phyloP scores from a whole-genome alignment of 2,329 filamentous ascomycete genomes.

The Microsporum ferrugineum region DNA sequence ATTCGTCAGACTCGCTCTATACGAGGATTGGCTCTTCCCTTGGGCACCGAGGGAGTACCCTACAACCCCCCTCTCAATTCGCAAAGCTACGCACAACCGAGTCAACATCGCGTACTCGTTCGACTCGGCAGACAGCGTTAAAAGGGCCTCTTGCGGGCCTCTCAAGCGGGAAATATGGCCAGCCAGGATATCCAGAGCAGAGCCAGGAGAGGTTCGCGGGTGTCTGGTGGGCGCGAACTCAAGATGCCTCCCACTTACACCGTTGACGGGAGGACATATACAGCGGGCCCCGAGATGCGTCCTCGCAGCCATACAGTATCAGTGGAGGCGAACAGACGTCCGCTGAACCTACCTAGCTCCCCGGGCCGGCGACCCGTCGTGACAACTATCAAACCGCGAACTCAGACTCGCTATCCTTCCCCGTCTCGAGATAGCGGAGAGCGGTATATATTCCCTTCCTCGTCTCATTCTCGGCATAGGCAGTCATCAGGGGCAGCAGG shows the following conservation, averaged over 20 bases:
- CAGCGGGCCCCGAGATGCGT: not conserved
- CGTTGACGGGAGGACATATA: not conserved
- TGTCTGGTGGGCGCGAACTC: not conserved
- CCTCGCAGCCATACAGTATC: not conserved
- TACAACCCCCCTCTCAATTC: not conserved
- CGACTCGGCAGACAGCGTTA: not conserved
- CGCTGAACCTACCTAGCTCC: not conserved
- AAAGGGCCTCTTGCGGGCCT: not conserved
- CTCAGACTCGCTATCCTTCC: constrained; percentile 22
- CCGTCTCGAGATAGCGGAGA: constrained; percentile 21
- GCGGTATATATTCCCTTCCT: constrained; percentile 25
- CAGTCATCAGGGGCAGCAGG: not conserved
- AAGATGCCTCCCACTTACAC: not conserved
- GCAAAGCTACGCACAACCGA: not conserved
- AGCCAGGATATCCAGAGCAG: not conserved
- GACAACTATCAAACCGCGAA: constrained; percentile 21
- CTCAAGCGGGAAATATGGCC: not conserved
- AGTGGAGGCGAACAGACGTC: not conserved
- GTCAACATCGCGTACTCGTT: not conserved
- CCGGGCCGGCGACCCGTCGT: constrained; percentile 18
- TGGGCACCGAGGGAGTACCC: constrained; percentile 1
- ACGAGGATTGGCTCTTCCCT: not conserved
- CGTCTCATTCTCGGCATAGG: constrained; percentile 13
- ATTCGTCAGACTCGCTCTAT: not conserved
- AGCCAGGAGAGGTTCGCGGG: not conserved